Evolutionary conservation across 2,329 filamentous ascomycete genomes (phyloP).

Genomic region (Colletotrichum incanum): DNA sequence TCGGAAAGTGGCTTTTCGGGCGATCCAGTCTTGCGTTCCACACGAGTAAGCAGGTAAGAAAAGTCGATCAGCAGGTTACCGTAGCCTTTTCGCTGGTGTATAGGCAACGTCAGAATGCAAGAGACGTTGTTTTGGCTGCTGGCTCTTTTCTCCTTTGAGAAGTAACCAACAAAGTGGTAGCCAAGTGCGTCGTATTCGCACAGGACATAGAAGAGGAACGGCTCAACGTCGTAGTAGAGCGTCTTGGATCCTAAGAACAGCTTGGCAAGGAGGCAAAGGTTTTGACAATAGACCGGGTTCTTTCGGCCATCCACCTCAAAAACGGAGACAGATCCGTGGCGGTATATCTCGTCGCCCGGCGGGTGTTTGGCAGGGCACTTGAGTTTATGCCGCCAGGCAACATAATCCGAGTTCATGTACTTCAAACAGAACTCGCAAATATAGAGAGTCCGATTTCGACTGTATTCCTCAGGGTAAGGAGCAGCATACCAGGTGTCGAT

Average conservation of each 20-base stretch:
- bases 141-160: constrained; percentile 97
- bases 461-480: constrained; percentile 98
- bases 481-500: constrained; percentile 99
- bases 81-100: constrained; percentile 97
- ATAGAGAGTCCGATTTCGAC: constrained; percentile 94
- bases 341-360: constrained; percentile 97
- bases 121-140: constrained; percentile 98
- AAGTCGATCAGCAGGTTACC: constrained; percentile 98
- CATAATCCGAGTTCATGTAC: constrained; percentile 99
- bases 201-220: constrained; percentile 97
- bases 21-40: constrained; percentile 94
- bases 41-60: constrained; percentile 94
- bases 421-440: constrained; percentile 99
- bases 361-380: constrained; percentile 98
- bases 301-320: constrained; percentile 98
- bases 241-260: constrained; percentile 99
- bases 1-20: constrained; percentile 98
- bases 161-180: constrained; percentile 99
- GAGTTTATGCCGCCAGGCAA: constrained; percentile 96
- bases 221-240: constrained; percentile 97
- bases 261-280: constrained; percentile 95
- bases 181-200: constrained; percentile 93
- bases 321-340: constrained; percentile 90
- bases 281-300: constrained; percentile 98
- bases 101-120: constrained; percentile 95